Evolutionary conservation across 164 flowering plant species (phyloP), one percentile per base, ranked within the genome.

Genomic region (Vitis cinerea): DNA sequence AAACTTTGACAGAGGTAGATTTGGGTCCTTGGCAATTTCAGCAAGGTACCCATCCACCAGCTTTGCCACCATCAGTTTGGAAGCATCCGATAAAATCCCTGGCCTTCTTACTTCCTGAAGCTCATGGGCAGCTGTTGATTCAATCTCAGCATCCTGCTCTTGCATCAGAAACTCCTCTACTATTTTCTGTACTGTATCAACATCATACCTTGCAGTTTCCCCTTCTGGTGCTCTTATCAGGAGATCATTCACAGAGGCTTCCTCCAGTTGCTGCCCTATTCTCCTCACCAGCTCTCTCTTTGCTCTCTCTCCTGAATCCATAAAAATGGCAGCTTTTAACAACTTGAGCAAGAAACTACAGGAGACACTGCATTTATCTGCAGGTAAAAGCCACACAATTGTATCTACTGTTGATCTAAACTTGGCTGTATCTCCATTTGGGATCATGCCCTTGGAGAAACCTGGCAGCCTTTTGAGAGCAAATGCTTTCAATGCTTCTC

Each of bases 21-120:
- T 83, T 8, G 87, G 93, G 73, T 95, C 97, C 77, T 78, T 79
- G 2, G 99, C 86, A 64, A 95, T 79, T 83, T 93, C 96, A 37
- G 88, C 83, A 65, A 95, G 93, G 78, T 91, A 95, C 0, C 87
- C 89, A 78, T 95, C 99, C 63, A 93, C 73, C 69, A 95, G 70
- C 80, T 90, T 95, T 17, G 88, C 93, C 77, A 90, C 98, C 81
- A 92, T 86, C 9, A 89, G 86, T 83, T 91, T 91, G 13, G 97
- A 83, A 66, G 92, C 85, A 73, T 86, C 90, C 3, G 95, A 84
- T 66, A 88, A 81, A 72, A 87, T 80, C 59, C 86, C 82, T 4
- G 87, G 78, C 49, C 75, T 81, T 69, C 80, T 72, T 12, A 77
- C 71, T 75, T 84, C 87, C 77, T 79, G 83, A 76, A 82, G 64